phyloP scores from a whole-genome alignment of 305 asterid genomes.

The Fraxinus latifolia region DNA sequence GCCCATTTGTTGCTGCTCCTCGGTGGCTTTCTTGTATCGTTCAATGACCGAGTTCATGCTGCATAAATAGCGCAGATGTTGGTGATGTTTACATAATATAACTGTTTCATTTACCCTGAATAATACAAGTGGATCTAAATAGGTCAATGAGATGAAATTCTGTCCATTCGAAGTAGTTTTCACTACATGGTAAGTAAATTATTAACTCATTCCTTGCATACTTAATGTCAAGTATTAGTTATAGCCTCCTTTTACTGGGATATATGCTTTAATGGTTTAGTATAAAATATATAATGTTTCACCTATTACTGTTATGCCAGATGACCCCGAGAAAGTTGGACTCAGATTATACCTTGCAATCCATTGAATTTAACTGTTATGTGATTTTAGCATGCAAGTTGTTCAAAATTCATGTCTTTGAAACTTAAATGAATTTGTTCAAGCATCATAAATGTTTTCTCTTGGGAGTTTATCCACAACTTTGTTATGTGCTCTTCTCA shows the following conservation, averaged over 20 bases:
- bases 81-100: neutral
- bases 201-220: neutral
- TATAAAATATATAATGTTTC: neutral
- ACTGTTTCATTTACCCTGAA: neutral
- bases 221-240: neutral
- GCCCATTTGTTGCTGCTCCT: constrained; percentile 35
- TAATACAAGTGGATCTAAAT: neutral
- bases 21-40: constrained; percentile 51
- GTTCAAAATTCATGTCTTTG: neutral
- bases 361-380: neutral
- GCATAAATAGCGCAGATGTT: constrained; percentile 17
- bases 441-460: neutral
- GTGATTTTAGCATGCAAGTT: neutral
- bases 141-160: neutral
- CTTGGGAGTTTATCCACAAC: neutral
- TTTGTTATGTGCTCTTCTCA: neutral
- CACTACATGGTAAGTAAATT: neutral
- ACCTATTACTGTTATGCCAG: neutral
- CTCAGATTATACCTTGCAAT: neutral
- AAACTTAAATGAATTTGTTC: neutral
- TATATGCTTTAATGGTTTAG: neutral
- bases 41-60: constrained; percentile 58
- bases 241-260: neutral
- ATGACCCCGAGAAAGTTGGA: neutral
- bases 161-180: neutral